These are phyloP conservation scores for Gaultheria prostrata DNA, from an alignment of 148 eudicot species.

Conservation along the genomic window DNA sequence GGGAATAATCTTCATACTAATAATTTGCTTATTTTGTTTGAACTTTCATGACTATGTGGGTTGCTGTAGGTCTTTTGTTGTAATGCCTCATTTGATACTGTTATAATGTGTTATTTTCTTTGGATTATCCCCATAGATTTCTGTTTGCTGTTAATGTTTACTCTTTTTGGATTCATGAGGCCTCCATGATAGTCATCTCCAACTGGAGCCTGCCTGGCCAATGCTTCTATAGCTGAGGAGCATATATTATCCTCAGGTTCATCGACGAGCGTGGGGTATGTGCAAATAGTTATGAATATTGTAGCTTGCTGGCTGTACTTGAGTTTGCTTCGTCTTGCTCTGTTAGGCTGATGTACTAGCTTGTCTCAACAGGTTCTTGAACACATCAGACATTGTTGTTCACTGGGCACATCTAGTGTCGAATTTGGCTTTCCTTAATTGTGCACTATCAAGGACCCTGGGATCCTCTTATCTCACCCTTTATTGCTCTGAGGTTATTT, in stretches of 20 bases:
- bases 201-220: background rate
- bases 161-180: background rate
- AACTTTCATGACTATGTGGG: slow-evolving; percentile 6
- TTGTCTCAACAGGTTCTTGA: background rate
- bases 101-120: background rate
- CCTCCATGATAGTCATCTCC: background rate
- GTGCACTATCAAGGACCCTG: background rate
- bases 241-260: background rate
- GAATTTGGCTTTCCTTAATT: background rate
- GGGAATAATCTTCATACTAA: background rate
- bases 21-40: slow-evolving; percentile 13
- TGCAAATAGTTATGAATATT: background rate
- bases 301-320: background rate
- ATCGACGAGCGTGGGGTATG: background rate
- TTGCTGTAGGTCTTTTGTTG: background rate
- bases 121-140: background rate
- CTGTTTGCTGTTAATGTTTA: background rate
- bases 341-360: slow-evolving; percentile 10
- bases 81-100: slow-evolving; percentile 3
- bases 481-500: background rate
- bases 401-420: background rate
- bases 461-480: background rate
- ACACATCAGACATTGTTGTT: slow-evolving; percentile 1
- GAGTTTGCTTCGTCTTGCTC: background rate
- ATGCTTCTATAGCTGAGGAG: background rate